Evolutionary conservation across 179 eudicot species (phyloP).

Genomic region (Spergularia azorica): DNA sequence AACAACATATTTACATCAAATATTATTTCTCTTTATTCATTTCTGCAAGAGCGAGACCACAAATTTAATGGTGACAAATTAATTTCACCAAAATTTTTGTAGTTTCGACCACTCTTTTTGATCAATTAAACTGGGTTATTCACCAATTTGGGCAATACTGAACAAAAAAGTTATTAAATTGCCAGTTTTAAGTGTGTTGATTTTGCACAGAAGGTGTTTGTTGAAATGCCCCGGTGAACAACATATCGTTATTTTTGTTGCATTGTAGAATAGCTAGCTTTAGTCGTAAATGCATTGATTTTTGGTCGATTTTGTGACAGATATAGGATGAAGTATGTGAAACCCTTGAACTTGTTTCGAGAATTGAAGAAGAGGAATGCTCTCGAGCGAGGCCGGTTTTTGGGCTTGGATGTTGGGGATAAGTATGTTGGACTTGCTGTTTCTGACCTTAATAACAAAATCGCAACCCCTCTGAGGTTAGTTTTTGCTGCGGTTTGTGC

Average conservation of each 20-base stretch:
- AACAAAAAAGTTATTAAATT: not conserved
- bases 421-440: conserved; percentile 84
- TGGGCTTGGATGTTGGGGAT: conserved; percentile 89
- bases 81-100: not conserved
- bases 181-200: not conserved
- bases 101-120: conserved; percentile 9
- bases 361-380: conserved; percentile 42
- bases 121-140: not conserved
- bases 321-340: conserved; percentile 52
- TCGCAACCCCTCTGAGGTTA: conserved; percentile 78
- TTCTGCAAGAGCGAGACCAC: not conserved
- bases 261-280: not conserved
- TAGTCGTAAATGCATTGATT: not conserved
- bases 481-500: not conserved
- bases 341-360: conserved; percentile 54
- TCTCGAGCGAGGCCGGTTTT: conserved; percentile 51
- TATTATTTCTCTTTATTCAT: not conserved
- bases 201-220: conserved; percentile 28
- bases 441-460: conserved; percentile 57
- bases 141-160: not conserved
- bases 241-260: not conserved
- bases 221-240: conserved; percentile 18
- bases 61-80: not conserved
- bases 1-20: not conserved
- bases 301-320: conserved; percentile 11